phyloP scores from a whole-genome alignment of 2,329 filamentous ascomycete genomes.

The Fusarium sp. region DNA sequence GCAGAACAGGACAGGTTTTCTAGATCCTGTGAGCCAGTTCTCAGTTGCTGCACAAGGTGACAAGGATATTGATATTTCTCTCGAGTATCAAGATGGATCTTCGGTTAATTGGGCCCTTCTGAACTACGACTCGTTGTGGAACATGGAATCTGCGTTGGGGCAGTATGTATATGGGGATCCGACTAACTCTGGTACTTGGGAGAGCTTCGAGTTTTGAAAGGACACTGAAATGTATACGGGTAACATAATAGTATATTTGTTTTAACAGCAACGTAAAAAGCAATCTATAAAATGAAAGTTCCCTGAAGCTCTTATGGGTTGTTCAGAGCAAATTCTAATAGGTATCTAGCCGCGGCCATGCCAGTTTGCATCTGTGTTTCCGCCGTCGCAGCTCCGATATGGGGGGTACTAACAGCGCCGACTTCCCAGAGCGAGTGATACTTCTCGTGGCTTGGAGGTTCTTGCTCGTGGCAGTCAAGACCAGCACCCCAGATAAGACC shows the following conservation, averaged over 20 bases:
- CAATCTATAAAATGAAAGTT: rapidly evolving
- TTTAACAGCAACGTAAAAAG: too few relatives aligned
- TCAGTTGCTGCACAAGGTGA: background rate
- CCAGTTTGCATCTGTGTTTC: slow-evolving; percentile 51
- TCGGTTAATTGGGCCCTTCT: slow-evolving; percentile 21
- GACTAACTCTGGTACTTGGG: slow-evolving; percentile 11
- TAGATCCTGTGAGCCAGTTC: background rate
- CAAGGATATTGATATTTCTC: rapidly evolving
- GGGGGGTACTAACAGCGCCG: slow-evolving; percentile 59
- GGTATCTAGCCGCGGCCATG: slow-evolving; percentile 43
- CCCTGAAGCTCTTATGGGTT: background rate
- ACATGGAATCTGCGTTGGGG: slow-evolving; percentile 30
- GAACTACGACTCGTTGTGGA: slow-evolving; percentile 30
- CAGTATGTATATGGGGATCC: slow-evolving; percentile 35
- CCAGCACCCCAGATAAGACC: slow-evolving; percentile 57
- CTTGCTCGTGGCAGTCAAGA: slow-evolving; percentile 57
- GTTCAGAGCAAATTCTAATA: slow-evolving; percentile 40
- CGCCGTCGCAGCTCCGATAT: slow-evolving; percentile 61
- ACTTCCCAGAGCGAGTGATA: slow-evolving; percentile 53
- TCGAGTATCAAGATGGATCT: slow-evolving; percentile 9
- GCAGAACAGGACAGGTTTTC: rapidly evolving
- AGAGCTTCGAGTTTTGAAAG: slow-evolving; percentile 7
- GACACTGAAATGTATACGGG: too few relatives aligned
- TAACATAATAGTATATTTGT: too few relatives aligned
- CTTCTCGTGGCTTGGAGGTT: slow-evolving; percentile 54